These are phyloP conservation scores for Paecilomyces formosus DNA, from an alignment of 2,329 filamentous ascomycete species.

Conservation along the genomic window DNA sequence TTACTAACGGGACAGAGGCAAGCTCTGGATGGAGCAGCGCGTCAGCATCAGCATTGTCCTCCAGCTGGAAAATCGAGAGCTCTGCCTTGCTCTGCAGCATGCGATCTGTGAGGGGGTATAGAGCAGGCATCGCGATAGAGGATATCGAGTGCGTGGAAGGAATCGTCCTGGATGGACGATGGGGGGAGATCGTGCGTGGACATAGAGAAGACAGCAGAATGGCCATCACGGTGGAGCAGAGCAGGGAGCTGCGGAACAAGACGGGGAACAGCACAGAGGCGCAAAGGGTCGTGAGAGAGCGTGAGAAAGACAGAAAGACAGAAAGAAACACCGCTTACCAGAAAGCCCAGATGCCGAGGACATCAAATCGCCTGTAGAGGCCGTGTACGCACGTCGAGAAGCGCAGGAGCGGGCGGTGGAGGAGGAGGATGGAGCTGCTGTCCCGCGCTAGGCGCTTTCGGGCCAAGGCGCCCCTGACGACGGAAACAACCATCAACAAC, in stretches of 20 bases:
- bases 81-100: constrained; percentile 1
- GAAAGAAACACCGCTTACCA: background rate
- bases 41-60: constrained; percentile 12
- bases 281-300: too few species aligned
- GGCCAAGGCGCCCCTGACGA: constrained; percentile 1
- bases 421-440: background rate
- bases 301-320: background rate
- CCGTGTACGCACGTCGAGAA: background rate
- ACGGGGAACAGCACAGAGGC: too few species aligned
- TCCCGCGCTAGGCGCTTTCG: background rate
- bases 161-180: constrained; percentile 15
- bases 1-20: constrained; percentile 1
- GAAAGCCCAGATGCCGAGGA: constrained; percentile 2
- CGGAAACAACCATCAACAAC: constrained; percentile 1
- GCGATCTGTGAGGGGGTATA: background rate
- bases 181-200: constrained; percentile 26
- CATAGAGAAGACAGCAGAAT: constrained; percentile 17
- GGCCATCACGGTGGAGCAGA: background rate
- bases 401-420: background rate
- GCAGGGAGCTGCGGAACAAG: background rate
- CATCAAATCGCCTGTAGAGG: background rate
- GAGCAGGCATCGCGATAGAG: constrained; percentile 8
- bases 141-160: constrained; percentile 33
- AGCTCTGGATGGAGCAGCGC: constrained; percentile 10
- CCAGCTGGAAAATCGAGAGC: background rate